Base-by-base conservation (phyloP, 2,329 filamentous ascomycete genomes). In the Thielaviopsis punctulata region DNA sequence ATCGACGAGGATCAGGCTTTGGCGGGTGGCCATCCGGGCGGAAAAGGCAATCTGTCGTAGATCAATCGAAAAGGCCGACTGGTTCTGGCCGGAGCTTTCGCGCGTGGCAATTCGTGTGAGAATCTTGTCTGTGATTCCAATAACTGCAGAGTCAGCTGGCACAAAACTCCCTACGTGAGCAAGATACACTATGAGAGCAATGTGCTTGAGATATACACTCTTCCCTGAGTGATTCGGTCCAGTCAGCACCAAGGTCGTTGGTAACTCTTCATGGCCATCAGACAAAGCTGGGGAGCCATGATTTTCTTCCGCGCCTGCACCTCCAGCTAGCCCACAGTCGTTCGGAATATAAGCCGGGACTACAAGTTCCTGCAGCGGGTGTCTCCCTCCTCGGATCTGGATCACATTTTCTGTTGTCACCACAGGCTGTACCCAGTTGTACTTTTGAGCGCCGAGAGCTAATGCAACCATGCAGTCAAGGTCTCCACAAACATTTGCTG, bases 171-270 rank as follows among this genome's bases (percentile, higher is more conserved):
- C 92, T 51, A 95, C 77, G 62, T 98, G 92, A 0, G 92, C 86
- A 65, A 98, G 75, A 62, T 92, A 95, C 13, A 94, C 81, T 54
- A 95, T 92, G 48, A 95, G 69, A 4, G 89, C 92, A 27, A 86
- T 78, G 63, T 98, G 90, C 64, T 94, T 98, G 62, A 96, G 73
- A 64, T 95, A 96, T 0, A 96, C 79, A 59, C 88, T 96, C 65
- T 98, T 98, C 0, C 92, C 92, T 0, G 92, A 96, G 63, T 92
- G 93, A 59, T 98, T 98, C 4, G 92, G 89, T 0, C 92, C 92
- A 0, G 92, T 96, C 60, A 98, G 66, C 5, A 95, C 69, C 12
- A 95, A 63, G 67, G 87, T 86, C 12, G 58, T 56, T 2, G 49
- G 43, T 18, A 56, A n/a, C 5, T 51, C 48, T 47, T 48, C 19